Evolutionary conservation across 768 basidiomycete genomes (phyloP), one percentile per base, ranked within the genome.

Genomic region (Tulasnella sp.): DNA sequence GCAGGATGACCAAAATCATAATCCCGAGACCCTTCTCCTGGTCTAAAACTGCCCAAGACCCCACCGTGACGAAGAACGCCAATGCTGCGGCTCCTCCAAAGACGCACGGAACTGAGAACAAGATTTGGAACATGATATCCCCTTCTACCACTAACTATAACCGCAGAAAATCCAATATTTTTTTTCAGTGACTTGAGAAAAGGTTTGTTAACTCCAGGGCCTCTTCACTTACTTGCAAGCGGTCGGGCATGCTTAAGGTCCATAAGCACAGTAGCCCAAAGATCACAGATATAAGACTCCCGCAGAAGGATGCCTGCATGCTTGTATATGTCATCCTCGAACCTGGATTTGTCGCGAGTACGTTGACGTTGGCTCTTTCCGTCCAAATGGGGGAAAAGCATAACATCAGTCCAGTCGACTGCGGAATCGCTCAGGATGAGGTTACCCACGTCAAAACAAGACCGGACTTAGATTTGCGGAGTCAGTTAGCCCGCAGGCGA

Each of bases 11-110:
- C 25, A 72, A 25, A 40, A 72, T 72, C 71, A 40, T 31, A 19
- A 52, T 72, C 71, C 8, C 42, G 25, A 25, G 17, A 22, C 71
- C 22, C 71, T 14, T 45, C 22, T 72, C 19, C 25, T 45, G 71
- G 31, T 72, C 71, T 14, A 72, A 25, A 40, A 40, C 40, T 14
- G 49, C 71, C 71, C 71, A 72, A 3, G 71, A 40, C 29, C 71
- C 71, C n/a, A 72, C 49, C 0, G 71, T 52, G n/a, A 72, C 71
- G 42, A 72, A 72, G 40, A 72, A 72, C 42, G 71, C 37, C 37
- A 72, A 40, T 8, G 71, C 40, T n/a, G 71, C 17, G 9, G 40
- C 71, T n/a, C 71, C 71, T 42, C 71, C 71, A 29, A 40, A 72
- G 29, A 72, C 40, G 19, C 40, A 72, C 7, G 71, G 71, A 22